phyloP scores from a whole-genome alignment of 2,329 filamentous ascomycete species.

The Venturia carpophila region DNA sequence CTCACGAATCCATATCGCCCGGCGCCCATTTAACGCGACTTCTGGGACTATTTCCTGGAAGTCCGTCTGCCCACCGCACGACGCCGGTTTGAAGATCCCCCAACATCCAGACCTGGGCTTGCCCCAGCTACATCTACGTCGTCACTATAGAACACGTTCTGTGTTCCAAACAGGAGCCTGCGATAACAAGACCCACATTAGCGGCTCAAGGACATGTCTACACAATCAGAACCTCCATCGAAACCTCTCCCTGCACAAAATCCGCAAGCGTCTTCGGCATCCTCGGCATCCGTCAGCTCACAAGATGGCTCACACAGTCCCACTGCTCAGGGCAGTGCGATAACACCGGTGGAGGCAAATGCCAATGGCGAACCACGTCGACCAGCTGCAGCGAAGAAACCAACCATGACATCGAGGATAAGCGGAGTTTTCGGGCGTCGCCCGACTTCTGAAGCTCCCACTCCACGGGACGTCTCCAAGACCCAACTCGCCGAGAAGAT shows the following conservation, averaged over 20 bases:
- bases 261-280: constrained; percentile 30
- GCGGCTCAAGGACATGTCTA: constrained; percentile 16
- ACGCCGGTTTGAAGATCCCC: constrained; percentile 4
- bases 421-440: constrained; percentile 31
- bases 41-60: constrained; percentile 1
- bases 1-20: neutral
- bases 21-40: neutral
- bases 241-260: constrained; percentile 23
- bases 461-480: constrained; percentile 18
- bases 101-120: neutral
- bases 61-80: neutral
- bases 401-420: constrained; percentile 37
- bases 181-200: constrained; percentile 5
- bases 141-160: neutral
- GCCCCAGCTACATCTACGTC: constrained; percentile 3
- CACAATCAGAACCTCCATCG: neutral
- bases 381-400: constrained; percentile 27
- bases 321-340: constrained; percentile 16
- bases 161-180: constrained; percentile 2
- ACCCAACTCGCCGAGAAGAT: constrained; percentile 18
- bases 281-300: constrained; percentile 33
- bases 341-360: constrained; percentile 18
- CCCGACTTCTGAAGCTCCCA: constrained; percentile 23
- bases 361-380: constrained; percentile 27
- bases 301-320: constrained; percentile 27